Evolutionary conservation across 768 basidiomycete species (phyloP), one percentile per base, ranked within the genome.

Genomic region (Collybiopsis luxurians): DNA sequence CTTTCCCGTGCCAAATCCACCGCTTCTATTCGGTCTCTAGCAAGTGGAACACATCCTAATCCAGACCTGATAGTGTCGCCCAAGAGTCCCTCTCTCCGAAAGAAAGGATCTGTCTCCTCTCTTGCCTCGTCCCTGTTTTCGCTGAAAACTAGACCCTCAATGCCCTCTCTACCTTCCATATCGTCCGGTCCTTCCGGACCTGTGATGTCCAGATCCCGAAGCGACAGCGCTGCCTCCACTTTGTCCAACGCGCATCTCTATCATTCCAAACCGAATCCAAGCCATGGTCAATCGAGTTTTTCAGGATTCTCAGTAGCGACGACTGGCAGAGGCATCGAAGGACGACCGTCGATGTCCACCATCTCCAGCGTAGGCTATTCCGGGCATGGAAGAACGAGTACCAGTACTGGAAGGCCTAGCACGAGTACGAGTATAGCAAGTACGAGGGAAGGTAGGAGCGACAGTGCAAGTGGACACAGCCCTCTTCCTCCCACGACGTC

Each of bases 41-140:
- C 7, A 65, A 64, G 31, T 75, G 81, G 34, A 82, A 84, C 61
- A 68, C 69, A 45, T 84, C 82, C 7, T 58, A 74, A 43, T 81
- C 85, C 49, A 31, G 15, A 39, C 50, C 11, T 42, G n/a, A n/a
- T n/a, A n/a, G n/a, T n/a, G n/a, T n/a, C 40, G 17, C 50, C 50
- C 13, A 34, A 5, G 13, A 13, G 31, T 13, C 31, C 31, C 13
- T 38, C 50, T 15, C 23, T 51, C 13, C 50, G 34, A 15, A 17
- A 34, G 15, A 51, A 51, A 51, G 36, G 34, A 0, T 85, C 86
- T 7, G 62, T 85, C 21, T 79, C 82, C 10, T 83, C 85, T 10
- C 77, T 78, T n/a, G 61, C 71, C 61, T 27, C 59, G 28, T 54
- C 56, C 27, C 17, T 49, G 24, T 55, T 57, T 11, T 54, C 55